Conservation (phyloP, 208 protist species). For the Crithidia sp. region DNA sequence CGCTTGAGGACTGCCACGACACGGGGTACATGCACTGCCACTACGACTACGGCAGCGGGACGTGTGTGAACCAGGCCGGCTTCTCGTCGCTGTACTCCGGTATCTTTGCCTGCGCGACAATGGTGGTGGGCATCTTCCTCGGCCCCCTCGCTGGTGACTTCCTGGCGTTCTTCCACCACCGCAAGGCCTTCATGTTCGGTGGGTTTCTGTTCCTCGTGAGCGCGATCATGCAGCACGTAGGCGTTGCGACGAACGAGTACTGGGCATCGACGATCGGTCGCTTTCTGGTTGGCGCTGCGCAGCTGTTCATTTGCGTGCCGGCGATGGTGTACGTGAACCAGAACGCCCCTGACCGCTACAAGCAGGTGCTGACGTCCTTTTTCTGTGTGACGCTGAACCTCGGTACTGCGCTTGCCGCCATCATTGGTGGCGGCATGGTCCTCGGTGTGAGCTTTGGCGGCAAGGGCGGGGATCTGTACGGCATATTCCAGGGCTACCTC, state of each 20-base stretch:
- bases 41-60: constrained; percentile 13
- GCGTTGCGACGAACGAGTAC: constrained; percentile 51
- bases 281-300: constrained; percentile 59
- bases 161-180: constrained; percentile 16
- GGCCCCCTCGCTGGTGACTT: constrained; percentile 13
- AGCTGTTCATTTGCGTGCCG: constrained; percentile 58
- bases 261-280: constrained; percentile 64
- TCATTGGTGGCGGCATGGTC: constrained; percentile 57
- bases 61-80: constrained; percentile 10
- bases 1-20: constrained; percentile 14
- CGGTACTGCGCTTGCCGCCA: constrained; percentile 73
- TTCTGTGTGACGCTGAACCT: constrained; percentile 79
- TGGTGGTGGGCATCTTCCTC: constrained; percentile 16
- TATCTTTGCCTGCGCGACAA: constrained; percentile 14
- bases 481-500: constrained; percentile 56
- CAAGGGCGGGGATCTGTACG: constrained; percentile 34
- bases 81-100: constrained; percentile 14
- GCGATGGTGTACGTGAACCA: constrained; percentile 75
- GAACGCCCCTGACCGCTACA: constrained; percentile 61
- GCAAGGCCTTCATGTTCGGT: constrained; percentile 18
- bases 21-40: constrained; percentile 21
- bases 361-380: constrained; percentile 61
- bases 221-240: constrained; percentile 62
- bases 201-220: constrained; percentile 52
- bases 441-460: constrained; percentile 44